Evolutionary conservation across 768 basidiomycete genomes (phyloP).

Genomic region (Candolleomyces aberdarensis): DNA sequence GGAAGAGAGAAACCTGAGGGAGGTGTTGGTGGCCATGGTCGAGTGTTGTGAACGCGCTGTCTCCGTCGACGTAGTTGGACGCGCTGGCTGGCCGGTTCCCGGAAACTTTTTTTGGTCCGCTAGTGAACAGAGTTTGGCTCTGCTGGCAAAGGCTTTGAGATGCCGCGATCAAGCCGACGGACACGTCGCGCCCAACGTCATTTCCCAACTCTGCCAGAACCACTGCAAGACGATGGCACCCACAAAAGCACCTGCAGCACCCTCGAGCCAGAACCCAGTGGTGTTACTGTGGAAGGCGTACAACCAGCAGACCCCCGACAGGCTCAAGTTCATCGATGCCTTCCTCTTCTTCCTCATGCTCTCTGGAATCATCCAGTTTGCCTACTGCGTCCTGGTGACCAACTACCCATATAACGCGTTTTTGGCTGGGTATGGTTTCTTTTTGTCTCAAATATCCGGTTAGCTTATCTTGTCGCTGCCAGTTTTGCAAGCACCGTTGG

Average conservation of each 20-base stretch:
- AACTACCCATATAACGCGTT: conserved; percentile 98
- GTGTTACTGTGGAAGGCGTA: conserved; percentile 75
- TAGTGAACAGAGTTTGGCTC: conserved; percentile 11
- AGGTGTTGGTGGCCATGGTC: conserved; percentile 4
- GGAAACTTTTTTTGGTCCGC: conserved; percentile 15
- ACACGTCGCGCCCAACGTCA: conserved; percentile 34
- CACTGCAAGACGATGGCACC: conserved; percentile 28
- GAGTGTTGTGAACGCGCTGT: neutral
- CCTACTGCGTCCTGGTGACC: conserved; percentile 87
- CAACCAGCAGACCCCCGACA: conserved; percentile 67
- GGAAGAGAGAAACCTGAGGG: conserved; percentile 6
- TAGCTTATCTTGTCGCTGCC: neutral
- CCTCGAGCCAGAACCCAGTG: conserved; percentile 38
- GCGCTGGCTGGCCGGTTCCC: conserved; percentile 17
- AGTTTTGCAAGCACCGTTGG: conserved; percentile 94
- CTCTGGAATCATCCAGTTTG: conserved; percentile 86
- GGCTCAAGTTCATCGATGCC: conserved; percentile 91
- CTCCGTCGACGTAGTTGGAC: conserved; percentile 4
- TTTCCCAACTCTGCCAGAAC: conserved; percentile 7
- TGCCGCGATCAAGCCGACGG: conserved; percentile 16
- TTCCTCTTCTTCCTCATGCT: conserved; percentile 92
- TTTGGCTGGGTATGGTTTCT: conserved; percentile 75
- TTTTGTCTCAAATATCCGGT: neutral
- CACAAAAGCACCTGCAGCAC: conserved; percentile 26
- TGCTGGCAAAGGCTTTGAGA: conserved; percentile 30